These are phyloP conservation scores for Saccharomycopsis javanensis DNA, from an alignment of 805 yeast species.

Conservation along the genomic window DNA sequence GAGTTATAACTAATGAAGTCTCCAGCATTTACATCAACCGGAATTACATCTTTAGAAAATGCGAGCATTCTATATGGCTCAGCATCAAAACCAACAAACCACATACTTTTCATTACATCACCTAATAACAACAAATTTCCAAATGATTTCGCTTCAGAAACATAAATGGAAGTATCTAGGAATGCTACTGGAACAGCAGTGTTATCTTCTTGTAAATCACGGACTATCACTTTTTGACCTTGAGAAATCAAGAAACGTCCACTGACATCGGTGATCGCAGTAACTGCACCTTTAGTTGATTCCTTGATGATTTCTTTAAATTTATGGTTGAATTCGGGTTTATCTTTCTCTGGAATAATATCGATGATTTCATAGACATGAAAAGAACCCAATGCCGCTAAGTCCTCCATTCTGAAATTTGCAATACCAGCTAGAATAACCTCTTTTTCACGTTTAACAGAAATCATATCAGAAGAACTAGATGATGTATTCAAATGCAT, in stretches of 20 bases:
- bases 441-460: slow-evolving; percentile 40
- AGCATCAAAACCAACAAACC: slow-evolving; percentile 84
- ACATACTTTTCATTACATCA: slow-evolving; percentile 66
- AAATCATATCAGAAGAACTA: not conserved
- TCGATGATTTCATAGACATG: slow-evolving; percentile 65
- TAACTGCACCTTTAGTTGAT: slow-evolving; percentile 73
- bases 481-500: slow-evolving; percentile 41
- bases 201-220: slow-evolving; percentile 80
- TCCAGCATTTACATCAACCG: slow-evolving; percentile 55
- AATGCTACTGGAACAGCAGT: slow-evolving; percentile 90
- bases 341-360: slow-evolving; percentile 81
- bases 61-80: slow-evolving; percentile 84
- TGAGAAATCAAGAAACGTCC: slow-evolving; percentile 80
- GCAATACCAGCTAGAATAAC: slow-evolving; percentile 75
- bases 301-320: slow-evolving; percentile 66
- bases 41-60: slow-evolving; percentile 63
- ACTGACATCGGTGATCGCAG: slow-evolving; percentile 65
- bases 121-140: slow-evolving; percentile 77
- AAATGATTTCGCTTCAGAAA: slow-evolving; percentile 70
- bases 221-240: slow-evolving; percentile 68
- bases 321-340: slow-evolving; percentile 74
- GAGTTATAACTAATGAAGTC: slow-evolving; percentile 70
- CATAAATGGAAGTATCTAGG: slow-evolving; percentile 71
- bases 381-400: slow-evolving; percentile 70
- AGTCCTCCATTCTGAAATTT: slow-evolving; percentile 65